Evolutionary conservation across 2,329 filamentous ascomycete genomes (phyloP).

Genomic region (Hypoxylon sp.): DNA sequence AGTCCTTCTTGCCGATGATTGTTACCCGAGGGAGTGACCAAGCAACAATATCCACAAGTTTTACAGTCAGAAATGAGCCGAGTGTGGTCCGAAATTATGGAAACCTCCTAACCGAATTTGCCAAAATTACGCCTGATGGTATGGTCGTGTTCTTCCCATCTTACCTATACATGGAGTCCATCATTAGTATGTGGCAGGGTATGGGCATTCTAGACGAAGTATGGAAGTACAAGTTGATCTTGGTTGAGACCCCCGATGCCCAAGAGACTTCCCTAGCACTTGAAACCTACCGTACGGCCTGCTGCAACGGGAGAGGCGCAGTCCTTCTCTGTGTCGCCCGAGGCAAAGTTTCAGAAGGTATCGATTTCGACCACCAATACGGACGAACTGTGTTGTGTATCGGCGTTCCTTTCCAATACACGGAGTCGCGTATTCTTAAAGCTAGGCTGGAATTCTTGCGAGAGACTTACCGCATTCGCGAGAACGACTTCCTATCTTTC

Average conservation of each 20-base stretch:
- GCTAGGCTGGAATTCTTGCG: conserved; percentile 95
- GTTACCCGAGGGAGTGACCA: conserved; percentile 96
- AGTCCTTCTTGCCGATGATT: conserved; percentile 98
- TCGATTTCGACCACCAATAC: conserved; percentile 99
- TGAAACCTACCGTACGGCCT: conserved; percentile 97
- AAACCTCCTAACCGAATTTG: conserved; percentile 92
- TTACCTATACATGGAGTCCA: conserved; percentile 99
- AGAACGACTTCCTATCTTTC: conserved; percentile 98
- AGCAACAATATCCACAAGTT: conserved; percentile 90
- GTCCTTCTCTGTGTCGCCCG: conserved; percentile 94
- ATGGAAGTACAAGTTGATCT: conserved; percentile 98
- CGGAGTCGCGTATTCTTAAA: conserved; percentile 96
- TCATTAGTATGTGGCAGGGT: conserved; percentile 99
- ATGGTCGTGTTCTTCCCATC: conserved; percentile 99
- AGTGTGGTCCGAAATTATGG: conserved; percentile 98
- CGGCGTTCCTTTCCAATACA: conserved; percentile 98
- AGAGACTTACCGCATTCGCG: conserved; percentile 95
- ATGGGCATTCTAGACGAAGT: conserved; percentile 98
- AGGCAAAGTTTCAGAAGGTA: conserved; percentile 97
- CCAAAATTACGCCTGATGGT: conserved; percentile 94
- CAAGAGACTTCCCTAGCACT: conserved; percentile 96
- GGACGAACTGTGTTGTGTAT: conserved; percentile 96
- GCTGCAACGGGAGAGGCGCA: conserved; percentile 95
- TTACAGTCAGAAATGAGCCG: conserved; percentile 95
- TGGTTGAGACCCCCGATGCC: conserved; percentile 97